These are phyloP conservation scores for Capsicum rhomboideum DNA, from an alignment of 257 asterid species.

Conservation along the genomic window DNA sequence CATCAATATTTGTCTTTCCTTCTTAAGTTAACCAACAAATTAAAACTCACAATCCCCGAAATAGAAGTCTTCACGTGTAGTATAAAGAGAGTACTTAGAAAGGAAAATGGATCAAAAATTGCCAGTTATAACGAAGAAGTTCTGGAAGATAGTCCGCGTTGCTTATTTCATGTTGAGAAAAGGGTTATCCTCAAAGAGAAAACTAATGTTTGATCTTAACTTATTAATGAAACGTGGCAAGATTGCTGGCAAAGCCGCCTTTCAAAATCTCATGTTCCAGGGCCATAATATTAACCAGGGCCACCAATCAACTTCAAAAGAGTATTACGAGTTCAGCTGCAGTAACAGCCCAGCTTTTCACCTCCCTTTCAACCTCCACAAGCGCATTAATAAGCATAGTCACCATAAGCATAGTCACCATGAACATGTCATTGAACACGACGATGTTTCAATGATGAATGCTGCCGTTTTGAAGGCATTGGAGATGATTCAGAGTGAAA, in stretches of 20 bases:
- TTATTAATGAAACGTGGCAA: constrained; percentile 33
- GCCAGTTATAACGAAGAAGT: constrained; percentile 14
- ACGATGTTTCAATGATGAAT: constrained; percentile 16
- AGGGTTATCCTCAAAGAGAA: constrained; percentile 24
- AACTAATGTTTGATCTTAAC: constrained; percentile 24
- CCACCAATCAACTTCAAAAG: background rate
- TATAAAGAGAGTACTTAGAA: background rate
- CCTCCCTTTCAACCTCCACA: constrained; percentile 31
- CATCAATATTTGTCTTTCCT: background rate
- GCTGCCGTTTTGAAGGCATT: constrained; percentile 17
- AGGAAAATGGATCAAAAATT: background rate
- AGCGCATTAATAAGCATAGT: constrained; percentile 5
- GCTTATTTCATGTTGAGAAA: constrained; percentile 12
- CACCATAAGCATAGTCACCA: constrained; percentile 15
- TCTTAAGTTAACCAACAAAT: no score
- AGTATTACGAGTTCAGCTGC: constrained; percentile 81
- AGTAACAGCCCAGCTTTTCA: constrained; percentile 52
- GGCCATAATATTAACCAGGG: background rate
- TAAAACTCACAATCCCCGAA: background rate
- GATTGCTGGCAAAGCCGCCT: constrained; percentile 32
- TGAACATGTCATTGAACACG: constrained; percentile 1
- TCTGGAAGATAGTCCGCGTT: constrained; percentile 1
- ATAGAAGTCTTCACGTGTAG: background rate
- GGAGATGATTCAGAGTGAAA: constrained; percentile 35
- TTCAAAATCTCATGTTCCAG: constrained; percentile 6